A percentile compares a stretch with the other conserved stretches of the same genome.
Evolutionary conservation across 208 protist species (phyloP).

Genomic region (Leishmania major): DNA sequence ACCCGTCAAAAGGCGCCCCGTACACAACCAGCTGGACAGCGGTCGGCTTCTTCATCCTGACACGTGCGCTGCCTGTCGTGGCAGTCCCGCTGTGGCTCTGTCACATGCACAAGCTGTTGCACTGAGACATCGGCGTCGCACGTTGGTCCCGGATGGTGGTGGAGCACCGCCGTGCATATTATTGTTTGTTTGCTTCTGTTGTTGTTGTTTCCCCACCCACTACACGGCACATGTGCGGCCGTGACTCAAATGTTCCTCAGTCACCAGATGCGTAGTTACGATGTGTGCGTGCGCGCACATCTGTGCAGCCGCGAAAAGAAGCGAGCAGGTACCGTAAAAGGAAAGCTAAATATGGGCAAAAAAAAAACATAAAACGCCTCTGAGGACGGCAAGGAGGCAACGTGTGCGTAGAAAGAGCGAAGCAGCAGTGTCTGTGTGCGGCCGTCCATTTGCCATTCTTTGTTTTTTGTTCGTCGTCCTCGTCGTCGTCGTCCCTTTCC

Average conservation of each 20-base stretch:
- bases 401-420: background rate
- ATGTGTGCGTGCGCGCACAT: background rate
- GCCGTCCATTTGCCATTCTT: background rate
- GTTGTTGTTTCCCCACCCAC: too few relatives aligned
- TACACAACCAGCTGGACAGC: slow-evolving; percentile 42
- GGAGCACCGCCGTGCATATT: background rate
- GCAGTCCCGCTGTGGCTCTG: slow-evolving; percentile 27
- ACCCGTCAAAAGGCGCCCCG: slow-evolving; percentile 46
- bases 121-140: background rate
- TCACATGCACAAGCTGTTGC: background rate
- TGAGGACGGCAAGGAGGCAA: background rate
- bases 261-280: too few relatives aligned
- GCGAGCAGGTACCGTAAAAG: too few relatives aligned
- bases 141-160: background rate
- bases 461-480: background rate
- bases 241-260: background rate
- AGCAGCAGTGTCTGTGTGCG: background rate
- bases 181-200: background rate
- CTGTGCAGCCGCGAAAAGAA: background rate
- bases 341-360: background rate
- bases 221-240: background rate
- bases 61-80: slow-evolving; percentile 27
- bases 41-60: slow-evolving; percentile 37
- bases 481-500: background rate
- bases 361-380: background rate